phyloP scores from a whole-genome alignment of 2,329 filamentous ascomycete species.

The Grosmannia clavigera region DNA sequence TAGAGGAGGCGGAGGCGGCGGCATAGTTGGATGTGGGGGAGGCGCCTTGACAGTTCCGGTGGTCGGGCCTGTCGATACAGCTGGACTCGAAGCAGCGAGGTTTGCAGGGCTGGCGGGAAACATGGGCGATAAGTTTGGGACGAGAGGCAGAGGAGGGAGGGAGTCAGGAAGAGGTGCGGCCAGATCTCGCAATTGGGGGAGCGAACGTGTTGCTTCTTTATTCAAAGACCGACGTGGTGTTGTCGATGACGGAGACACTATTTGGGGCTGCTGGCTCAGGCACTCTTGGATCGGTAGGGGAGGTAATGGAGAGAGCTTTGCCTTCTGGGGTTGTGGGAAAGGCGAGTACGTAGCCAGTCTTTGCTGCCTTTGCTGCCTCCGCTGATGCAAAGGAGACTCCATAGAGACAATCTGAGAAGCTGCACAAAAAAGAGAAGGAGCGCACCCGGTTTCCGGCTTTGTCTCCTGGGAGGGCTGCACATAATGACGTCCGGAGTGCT shows the following conservation, averaged over 20 bases:
- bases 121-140: slow-evolving; percentile 2
- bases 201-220: slow-evolving; percentile 7
- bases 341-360: slow-evolving; percentile 5
- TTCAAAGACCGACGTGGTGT: slow-evolving; percentile 2
- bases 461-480: not conserved
- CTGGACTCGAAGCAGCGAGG: not conserved
- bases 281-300: not conserved
- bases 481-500: not conserved
- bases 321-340: slow-evolving; percentile 1
- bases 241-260: not conserved
- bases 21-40: not conserved
- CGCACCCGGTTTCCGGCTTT: not conserved
- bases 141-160: slow-evolving; percentile 8
- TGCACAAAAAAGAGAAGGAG: not conserved
- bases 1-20: slow-evolving; percentile 3
- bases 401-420: not conserved
- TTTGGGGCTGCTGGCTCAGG: not conserved
- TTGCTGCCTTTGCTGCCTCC: slow-evolving; percentile 8
- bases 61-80: not conserved
- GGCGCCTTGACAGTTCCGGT: not conserved
- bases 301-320: slow-evolving; percentile 4
- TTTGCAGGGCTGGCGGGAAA: not conserved
- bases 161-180: slow-evolving; percentile 2
- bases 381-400: slow-evolving; percentile 6
- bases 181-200: slow-evolving; percentile 8